These are phyloP conservation scores for Naegleria fowleri DNA, from an alignment of 208 protist species.

Conservation along the genomic window DNA sequence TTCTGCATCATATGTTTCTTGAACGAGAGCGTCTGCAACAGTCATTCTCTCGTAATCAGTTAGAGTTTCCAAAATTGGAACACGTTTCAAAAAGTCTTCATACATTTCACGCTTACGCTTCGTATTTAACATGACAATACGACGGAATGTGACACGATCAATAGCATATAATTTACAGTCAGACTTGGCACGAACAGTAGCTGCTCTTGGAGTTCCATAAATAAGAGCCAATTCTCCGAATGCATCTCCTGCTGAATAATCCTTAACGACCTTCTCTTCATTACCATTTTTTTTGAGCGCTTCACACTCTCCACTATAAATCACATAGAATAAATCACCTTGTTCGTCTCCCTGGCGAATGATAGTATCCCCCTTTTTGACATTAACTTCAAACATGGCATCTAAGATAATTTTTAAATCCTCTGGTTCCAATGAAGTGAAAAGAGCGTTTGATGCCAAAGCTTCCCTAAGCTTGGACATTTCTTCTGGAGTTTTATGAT, in stretches of 20 bases:
- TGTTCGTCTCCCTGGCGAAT: slow-evolving; percentile 32
- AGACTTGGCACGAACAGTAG: slow-evolving; percentile 46
- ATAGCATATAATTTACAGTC: slow-evolving; percentile 49
- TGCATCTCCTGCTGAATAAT: slow-evolving; percentile 40
- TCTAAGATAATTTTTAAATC: neutral
- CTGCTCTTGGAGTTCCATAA: slow-evolving; percentile 56
- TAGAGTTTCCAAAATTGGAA: slow-evolving; percentile 42
- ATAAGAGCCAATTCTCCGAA: slow-evolving; percentile 66
- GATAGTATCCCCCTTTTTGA: neutral
- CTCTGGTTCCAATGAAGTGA: neutral
- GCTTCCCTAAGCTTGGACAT: neutral
- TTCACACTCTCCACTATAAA: slow-evolving; percentile 56
- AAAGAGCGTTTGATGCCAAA: neutral
- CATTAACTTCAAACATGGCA: neutral
- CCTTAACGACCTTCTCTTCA: slow-evolving; percentile 39
- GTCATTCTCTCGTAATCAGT: slow-evolving; percentile 30
- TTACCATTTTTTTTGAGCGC: slow-evolving; percentile 29
- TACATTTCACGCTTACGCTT: slow-evolving; percentile 51
- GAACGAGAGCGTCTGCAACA: slow-evolving; percentile 26
- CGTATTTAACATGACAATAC: slow-evolving; percentile 47
- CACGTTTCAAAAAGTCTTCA: slow-evolving; percentile 47
- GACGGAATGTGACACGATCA: slow-evolving; percentile 50
- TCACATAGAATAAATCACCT: slow-evolving; percentile 64
- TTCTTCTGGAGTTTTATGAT: neutral
- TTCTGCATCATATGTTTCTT: neutral